A percentile compares a stretch with the other conserved stretches of the same genome.
Conservation (phyloP, 306 rosid genomes). For the Prunus persica region Prunus_persica_NCBIv2 NC_034013.1:5376001-5376500, state of each 20-base stretch:
- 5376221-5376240: constrained; percentile 33
- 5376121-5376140: no score
- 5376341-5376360: background rate
- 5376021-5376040: background rate
- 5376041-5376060: constrained; percentile 6
- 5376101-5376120: accelerated
- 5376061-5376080: background rate
- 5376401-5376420: constrained; percentile 46
- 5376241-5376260: constrained; percentile 38
- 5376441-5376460: constrained; percentile 51
- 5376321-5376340: background rate
- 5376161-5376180: constrained; percentile 67
- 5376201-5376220: constrained; percentile 46
- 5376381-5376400: background rate
- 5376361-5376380: background rate
- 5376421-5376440: constrained; percentile 54
- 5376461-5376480: constrained; percentile 50
- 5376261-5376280: background rate
- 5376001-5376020: background rate
- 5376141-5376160: constrained; percentile 26
- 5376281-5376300: constrained; percentile 1
- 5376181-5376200: constrained; percentile 43
- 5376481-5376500: constrained; percentile 53
- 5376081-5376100: constrained; percentile 16
- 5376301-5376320: background rate